Conservation (phyloP, 2,329 filamentous ascomycete genomes). For the Parastagonospora nodorum region DNA sequence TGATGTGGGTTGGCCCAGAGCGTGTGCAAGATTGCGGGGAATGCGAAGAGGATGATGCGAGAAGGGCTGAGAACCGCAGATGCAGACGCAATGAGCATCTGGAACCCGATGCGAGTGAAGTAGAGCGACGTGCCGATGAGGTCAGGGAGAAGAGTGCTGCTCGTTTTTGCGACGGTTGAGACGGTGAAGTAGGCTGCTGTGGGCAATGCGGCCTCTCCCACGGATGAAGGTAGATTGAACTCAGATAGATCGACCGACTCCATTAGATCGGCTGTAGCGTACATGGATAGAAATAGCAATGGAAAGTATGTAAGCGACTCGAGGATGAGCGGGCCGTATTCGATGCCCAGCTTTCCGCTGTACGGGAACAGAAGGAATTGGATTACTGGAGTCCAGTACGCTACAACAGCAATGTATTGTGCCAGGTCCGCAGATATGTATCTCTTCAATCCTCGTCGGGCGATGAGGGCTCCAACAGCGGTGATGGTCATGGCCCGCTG, state of each 20-base stretch:
- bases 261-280: slow-evolving; percentile 57
- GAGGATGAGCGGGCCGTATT: slow-evolving; percentile 75
- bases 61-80: slow-evolving; percentile 73
- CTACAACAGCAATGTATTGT: slow-evolving; percentile 70
- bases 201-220: slow-evolving; percentile 68
- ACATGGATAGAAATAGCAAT: slow-evolving; percentile 48
- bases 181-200: slow-evolving; percentile 70
- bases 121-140: slow-evolving; percentile 66
- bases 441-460: slow-evolving; percentile 62
- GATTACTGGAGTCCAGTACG: slow-evolving; percentile 73
- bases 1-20: slow-evolving; percentile 76
- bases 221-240: slow-evolving; percentile 60
- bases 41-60: slow-evolving; percentile 66
- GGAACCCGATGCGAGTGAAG: slow-evolving; percentile 73
- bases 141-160: slow-evolving; percentile 48
- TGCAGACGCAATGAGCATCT: slow-evolving; percentile 67
- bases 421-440: slow-evolving; percentile 56
- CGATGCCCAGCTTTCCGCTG: slow-evolving; percentile 69
- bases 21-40: slow-evolving; percentile 76
- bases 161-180: slow-evolving; percentile 53
- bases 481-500: slow-evolving; percentile 66
- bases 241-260: slow-evolving; percentile 64
- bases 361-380: slow-evolving; percentile 73
- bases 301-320: slow-evolving; percentile 73
- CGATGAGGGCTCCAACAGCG: slow-evolving; percentile 73